Base-by-base conservation (phyloP, 768 basidiomycete species). In the Mycena vitilis region DNA sequence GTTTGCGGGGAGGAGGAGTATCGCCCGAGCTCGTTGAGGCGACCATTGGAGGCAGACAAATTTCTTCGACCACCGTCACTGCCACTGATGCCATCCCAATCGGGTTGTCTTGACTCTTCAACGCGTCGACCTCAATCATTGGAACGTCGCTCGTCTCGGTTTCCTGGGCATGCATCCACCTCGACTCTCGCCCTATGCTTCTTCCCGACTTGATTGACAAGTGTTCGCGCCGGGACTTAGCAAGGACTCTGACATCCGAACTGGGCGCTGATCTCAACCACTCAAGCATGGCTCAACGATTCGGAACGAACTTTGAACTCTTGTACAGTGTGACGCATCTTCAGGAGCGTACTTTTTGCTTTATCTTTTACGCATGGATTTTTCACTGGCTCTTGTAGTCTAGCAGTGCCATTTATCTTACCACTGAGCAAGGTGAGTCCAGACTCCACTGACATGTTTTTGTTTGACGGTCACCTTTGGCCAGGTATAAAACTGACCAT, bases 1-100 rank as follows among this genome's bases (percentile, higher is more conserved):
- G 82, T 78, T 89, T 89, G 68, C 86, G 81, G 36, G 87, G 87
- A n/a, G 85, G 86, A 23, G 77, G 77, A 34, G 73, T 76, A 65
- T 74, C 74, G 15, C 66, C 72, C 15, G 65, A 63, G 40, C 52
- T 65, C 16, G 62, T 70, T 40, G 68, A 72, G 54, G 68, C 61
- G 52, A 69, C 58, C 61, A 65, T 67, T 15, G 30, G 30, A 23
- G 20, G n/a, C 30, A 30, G 5, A 22, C 16, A 53, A 62, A 34
- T 60, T 57, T 51, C 22, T 45, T 65, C 22, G 25, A 42, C 37
- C 30, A 38, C 40, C 15, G 47, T 37, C 48, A 42, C 34, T 38
- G 40, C 40, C 40, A 40, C 40, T 40, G 40, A 40, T 40, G 40
- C 8, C 40, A 3, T 37, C 65, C 59, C 1, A 54, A 54, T 60